phyloP scores from a whole-genome alignment of 2,329 filamentous ascomycete genomes.

The Neocucurbitaria cava region DNA sequence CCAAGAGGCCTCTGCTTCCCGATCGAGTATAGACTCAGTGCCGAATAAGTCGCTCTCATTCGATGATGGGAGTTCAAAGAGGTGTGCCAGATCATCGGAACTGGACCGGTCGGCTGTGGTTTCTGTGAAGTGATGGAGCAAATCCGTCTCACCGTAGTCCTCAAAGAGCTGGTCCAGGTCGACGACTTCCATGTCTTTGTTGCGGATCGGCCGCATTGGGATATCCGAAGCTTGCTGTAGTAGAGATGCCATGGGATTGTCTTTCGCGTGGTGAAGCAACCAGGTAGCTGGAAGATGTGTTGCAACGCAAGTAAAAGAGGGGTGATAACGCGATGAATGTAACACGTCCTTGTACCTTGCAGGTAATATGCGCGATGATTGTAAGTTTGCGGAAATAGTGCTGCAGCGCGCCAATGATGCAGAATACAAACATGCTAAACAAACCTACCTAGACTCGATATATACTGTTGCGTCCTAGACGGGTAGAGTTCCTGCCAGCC shows the following conservation, averaged over 20 bases:
- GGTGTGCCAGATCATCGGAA: slow-evolving; percentile 58
- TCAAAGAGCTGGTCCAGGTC: slow-evolving; percentile 69
- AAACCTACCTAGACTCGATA: slow-evolving; percentile 45
- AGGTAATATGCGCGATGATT: slow-evolving; percentile 17
- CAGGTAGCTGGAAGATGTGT: slow-evolving; percentile 25
- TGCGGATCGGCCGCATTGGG: slow-evolving; percentile 55
- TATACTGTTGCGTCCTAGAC: slow-evolving; percentile 37
- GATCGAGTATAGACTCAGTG: slow-evolving; percentile 58
- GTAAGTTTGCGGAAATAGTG: slow-evolving; percentile 34
- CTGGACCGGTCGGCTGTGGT: slow-evolving; percentile 57
- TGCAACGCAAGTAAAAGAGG: slow-evolving; percentile 16
- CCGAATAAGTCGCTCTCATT: slow-evolving; percentile 58
- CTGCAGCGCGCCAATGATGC: slow-evolving; percentile 37
- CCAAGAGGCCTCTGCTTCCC: slow-evolving; percentile 60
- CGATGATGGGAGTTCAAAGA: slow-evolving; percentile 60
- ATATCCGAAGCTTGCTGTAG: slow-evolving; percentile 32
- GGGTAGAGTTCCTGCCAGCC: slow-evolving; percentile 42
- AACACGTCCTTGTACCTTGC: slow-evolving; percentile 34
- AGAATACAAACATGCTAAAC: slow-evolving; percentile 44
- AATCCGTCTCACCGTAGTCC: slow-evolving; percentile 67
- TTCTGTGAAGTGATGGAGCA: slow-evolving; percentile 55
- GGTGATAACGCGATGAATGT: slow-evolving; percentile 21
- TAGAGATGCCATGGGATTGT: slow-evolving; percentile 35
- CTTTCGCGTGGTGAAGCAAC: slow-evolving; percentile 34
- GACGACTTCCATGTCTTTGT: slow-evolving; percentile 62